Conservation (phyloP, 2,329 filamentous ascomycete species). For the Talaromyces marneffei region DNA sequence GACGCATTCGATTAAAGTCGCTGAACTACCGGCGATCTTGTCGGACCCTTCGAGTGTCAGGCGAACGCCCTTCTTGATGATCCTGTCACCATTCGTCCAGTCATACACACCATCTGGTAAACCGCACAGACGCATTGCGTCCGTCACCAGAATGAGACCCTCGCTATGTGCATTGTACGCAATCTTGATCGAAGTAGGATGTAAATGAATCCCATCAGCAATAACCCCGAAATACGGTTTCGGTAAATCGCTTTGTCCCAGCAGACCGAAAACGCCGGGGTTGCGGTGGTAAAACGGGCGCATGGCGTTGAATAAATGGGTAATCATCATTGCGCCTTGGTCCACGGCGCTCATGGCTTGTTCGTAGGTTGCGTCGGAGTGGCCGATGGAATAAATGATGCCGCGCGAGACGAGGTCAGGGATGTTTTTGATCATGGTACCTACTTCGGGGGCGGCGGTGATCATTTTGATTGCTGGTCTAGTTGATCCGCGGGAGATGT, state of each 20-base stretch:
- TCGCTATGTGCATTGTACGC: constrained; percentile 79
- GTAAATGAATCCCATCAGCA: constrained; percentile 82
- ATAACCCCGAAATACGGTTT: constrained; percentile 82
- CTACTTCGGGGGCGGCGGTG: constrained; percentile 78
- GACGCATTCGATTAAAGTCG: constrained; percentile 40
- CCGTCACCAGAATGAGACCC: constrained; percentile 83
- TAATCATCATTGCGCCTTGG: constrained; percentile 82
- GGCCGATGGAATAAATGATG: constrained; percentile 75
- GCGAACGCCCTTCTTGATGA: constrained; percentile 57
- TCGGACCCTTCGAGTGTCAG: constrained; percentile 72
- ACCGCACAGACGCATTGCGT: constrained; percentile 83
- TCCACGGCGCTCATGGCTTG: constrained; percentile 65
- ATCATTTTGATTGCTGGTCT: constrained; percentile 62
- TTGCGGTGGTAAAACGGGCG: constrained; percentile 83
- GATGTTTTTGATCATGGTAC: constrained; percentile 64
- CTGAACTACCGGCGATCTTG: constrained; percentile 65
- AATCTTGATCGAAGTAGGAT: constrained; percentile 82
- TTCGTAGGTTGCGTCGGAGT: constrained; percentile 83
- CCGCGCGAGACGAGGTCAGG: constrained; percentile 57
- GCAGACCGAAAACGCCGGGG: constrained; percentile 79
- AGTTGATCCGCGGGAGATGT: constrained; percentile 4
- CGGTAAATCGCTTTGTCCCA: constrained; percentile 58
- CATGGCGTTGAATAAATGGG: constrained; percentile 94
- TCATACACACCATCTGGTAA: constrained; percentile 77
- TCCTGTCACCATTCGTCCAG: constrained; percentile 69